phyloP scores from a whole-genome alignment of 2,329 filamentous ascomycete genomes.

The Phialophora tarda region DNA sequence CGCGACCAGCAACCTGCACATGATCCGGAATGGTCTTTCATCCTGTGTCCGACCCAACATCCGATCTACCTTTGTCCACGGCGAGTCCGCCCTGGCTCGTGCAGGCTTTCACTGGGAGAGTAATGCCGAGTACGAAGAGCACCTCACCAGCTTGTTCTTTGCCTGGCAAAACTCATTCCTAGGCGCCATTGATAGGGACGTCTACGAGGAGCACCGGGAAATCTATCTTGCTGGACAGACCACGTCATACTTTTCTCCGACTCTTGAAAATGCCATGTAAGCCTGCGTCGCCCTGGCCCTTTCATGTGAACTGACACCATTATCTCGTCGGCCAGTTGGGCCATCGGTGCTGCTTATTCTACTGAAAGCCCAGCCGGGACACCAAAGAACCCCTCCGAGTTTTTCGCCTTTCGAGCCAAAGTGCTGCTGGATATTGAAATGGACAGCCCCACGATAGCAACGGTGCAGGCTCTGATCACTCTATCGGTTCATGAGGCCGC shows the following conservation, averaged over 20 bases:
- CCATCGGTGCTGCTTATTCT: slow-evolving; percentile 15
- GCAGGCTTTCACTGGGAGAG: slow-evolving; percentile 51
- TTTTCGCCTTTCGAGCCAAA: slow-evolving; percentile 49
- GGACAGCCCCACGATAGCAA: slow-evolving; percentile 55
- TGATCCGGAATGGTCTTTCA: slow-evolving; percentile 49
- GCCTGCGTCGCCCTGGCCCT: not conserved
- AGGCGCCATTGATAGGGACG: slow-evolving; percentile 53
- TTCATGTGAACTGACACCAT: too few relatives aligned
- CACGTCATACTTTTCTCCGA: slow-evolving; percentile 50
- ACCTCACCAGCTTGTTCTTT: slow-evolving; percentile 54
- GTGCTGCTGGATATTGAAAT: slow-evolving; percentile 55
- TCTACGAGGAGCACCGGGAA: slow-evolving; percentile 42
- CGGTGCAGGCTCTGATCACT: slow-evolving; percentile 55
- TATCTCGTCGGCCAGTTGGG: not conserved
- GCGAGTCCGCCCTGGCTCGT: slow-evolving; percentile 50
- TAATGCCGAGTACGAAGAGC: slow-evolving; percentile 51
- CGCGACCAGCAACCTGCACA: slow-evolving; percentile 52
- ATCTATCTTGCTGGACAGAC: slow-evolving; percentile 39
- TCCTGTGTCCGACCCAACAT: slow-evolving; percentile 41
- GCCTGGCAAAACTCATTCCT: slow-evolving; percentile 56
- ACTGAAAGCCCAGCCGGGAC: not conserved
- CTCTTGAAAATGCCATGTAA: slow-evolving; percentile 50
- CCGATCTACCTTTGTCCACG: slow-evolving; percentile 41
- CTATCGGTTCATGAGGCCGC: slow-evolving; percentile 54
- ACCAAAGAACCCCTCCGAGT: slow-evolving; percentile 4